Evolutionary conservation across 2,329 filamentous ascomycete genomes (phyloP).

Genomic region (Ceratocystis ficicola): DNA sequence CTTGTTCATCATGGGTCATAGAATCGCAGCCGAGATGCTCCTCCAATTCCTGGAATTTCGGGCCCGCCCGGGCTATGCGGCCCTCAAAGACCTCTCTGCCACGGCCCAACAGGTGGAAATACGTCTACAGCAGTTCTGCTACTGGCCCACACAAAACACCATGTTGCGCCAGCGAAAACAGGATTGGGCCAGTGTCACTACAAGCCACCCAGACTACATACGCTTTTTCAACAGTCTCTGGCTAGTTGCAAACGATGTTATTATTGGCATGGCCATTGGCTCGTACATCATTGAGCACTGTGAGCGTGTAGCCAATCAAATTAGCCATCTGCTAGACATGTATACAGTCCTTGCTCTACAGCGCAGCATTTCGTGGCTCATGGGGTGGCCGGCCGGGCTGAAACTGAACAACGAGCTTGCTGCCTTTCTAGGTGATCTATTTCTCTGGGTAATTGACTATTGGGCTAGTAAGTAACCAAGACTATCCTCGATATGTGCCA

Average conservation of each 20-base stretch:
- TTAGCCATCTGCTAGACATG: constrained; percentile 59
- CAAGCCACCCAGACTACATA: constrained; percentile 93
- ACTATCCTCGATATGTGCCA: background rate
- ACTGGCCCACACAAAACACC: constrained; percentile 95
- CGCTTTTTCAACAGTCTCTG: constrained; percentile 97
- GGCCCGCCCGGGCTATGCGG: constrained; percentile 61
- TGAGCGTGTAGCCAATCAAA: constrained; percentile 65
- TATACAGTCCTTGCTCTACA: constrained; percentile 86
- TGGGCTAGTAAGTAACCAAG: constrained; percentile 59
- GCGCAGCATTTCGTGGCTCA: constrained; percentile 85
- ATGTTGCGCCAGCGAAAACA: constrained; percentile 79
- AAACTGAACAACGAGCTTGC: constrained; percentile 93
- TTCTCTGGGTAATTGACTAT: constrained; percentile 97
- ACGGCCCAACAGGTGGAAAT: constrained; percentile 97
- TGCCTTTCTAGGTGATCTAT: constrained; percentile 85
- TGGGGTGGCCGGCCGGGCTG: constrained; percentile 86
- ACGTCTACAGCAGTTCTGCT: constrained; percentile 92
- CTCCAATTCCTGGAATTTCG: constrained; percentile 76
- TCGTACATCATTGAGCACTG: constrained; percentile 97
- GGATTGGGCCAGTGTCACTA: constrained; percentile 92
- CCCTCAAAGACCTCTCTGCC: constrained; percentile 88
- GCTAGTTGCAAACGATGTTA: constrained; percentile 97
- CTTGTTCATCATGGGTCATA: constrained; percentile 65
- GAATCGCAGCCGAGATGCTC: constrained; percentile 67
- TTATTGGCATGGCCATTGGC: constrained; percentile 91